These are phyloP conservation scores for Corinectria fuckeliana DNA, from an alignment of 2,329 filamentous ascomycete species.

Conservation along the genomic window DNA sequence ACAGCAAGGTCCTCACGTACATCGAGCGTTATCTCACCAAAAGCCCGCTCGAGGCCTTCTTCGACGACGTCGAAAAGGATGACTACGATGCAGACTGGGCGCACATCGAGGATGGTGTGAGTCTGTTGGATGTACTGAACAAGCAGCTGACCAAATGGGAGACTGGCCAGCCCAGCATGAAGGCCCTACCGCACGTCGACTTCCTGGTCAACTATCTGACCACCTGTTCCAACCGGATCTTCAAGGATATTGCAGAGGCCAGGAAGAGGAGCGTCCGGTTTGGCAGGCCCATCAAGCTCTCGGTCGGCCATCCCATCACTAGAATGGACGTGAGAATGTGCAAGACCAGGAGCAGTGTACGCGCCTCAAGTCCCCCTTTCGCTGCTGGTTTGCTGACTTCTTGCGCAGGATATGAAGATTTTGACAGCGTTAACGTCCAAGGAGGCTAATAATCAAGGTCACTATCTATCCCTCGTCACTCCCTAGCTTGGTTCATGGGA, in stretches of 20 bases:
- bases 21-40: constrained; percentile 73
- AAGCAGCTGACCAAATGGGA: constrained; percentile 57
- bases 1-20: constrained; percentile 76
- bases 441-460: constrained; percentile 47
- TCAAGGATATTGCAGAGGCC: constrained; percentile 72
- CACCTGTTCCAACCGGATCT: constrained; percentile 65
- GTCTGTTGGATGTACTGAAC: constrained; percentile 56
- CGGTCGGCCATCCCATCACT: constrained; percentile 52
- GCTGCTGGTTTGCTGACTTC: constrained; percentile 18
- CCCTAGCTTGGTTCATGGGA: not conserved
- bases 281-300: constrained; percentile 59
- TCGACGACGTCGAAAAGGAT: constrained; percentile 57
- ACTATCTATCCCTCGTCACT: not conserved
- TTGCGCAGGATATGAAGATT: constrained; percentile 43
- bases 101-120: constrained; percentile 51
- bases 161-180: constrained; percentile 52
- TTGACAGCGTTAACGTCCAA: constrained; percentile 53
- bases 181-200: constrained; percentile 65
- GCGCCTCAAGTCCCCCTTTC: constrained; percentile 17
- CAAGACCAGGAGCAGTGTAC: constrained; percentile 42
- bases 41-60: constrained; percentile 70
- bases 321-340: constrained; percentile 66
- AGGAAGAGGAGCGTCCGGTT: constrained; percentile 73
- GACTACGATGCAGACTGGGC: constrained; percentile 57
- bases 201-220: constrained; percentile 67